A percentile compares a stretch with the other conserved stretches of the same genome.
Evolutionary conservation across 495 filamentous ascomycete species (phyloP).

Genomic region (Cladorrhinum samala): DNA sequence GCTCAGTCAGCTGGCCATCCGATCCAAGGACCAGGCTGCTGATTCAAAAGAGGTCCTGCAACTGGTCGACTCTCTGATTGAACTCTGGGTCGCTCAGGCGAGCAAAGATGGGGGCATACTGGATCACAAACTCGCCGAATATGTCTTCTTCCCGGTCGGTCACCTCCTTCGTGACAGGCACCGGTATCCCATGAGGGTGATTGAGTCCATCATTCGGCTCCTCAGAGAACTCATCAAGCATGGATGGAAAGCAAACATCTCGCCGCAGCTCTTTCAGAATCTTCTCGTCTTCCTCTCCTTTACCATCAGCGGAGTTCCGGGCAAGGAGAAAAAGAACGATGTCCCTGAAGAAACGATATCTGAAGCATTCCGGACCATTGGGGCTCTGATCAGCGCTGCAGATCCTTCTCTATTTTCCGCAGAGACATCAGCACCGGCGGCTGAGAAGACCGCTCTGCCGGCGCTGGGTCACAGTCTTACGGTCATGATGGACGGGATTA

Average conservation of each 20-base stretch:
- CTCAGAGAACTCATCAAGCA: slow-evolving; percentile 63
- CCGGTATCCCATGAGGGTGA: slow-evolving; percentile 59
- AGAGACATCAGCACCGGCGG: not conserved
- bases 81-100: slow-evolving; percentile 47
- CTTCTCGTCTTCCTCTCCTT: slow-evolving; percentile 80
- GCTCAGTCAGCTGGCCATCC: slow-evolving; percentile 63
- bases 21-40: slow-evolving; percentile 48
- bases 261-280: slow-evolving; percentile 68
- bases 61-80: slow-evolving; percentile 49
- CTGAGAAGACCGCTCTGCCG: slow-evolving; percentile 57
- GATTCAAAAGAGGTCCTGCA: slow-evolving; percentile 49
- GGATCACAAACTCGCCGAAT: slow-evolving; percentile 82
- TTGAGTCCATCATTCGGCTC: slow-evolving; percentile 71
- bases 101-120: slow-evolving; percentile 47
- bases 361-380: slow-evolving; percentile 42
- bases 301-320: slow-evolving; percentile 64
- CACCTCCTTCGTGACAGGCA: slow-evolving; percentile 76
- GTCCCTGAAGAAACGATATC: slow-evolving; percentile 63
- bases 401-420: slow-evolving; percentile 34
- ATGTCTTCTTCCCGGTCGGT: slow-evolving; percentile 87
- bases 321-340: slow-evolving; percentile 36
- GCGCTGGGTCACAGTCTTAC: slow-evolving; percentile 81
- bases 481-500: slow-evolving; percentile 65
- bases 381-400: slow-evolving; percentile 34
- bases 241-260: slow-evolving; percentile 68